Conservation (phyloP, 2,329 filamentous ascomycete genomes). For the Didymosphaeria variabile region DNA sequence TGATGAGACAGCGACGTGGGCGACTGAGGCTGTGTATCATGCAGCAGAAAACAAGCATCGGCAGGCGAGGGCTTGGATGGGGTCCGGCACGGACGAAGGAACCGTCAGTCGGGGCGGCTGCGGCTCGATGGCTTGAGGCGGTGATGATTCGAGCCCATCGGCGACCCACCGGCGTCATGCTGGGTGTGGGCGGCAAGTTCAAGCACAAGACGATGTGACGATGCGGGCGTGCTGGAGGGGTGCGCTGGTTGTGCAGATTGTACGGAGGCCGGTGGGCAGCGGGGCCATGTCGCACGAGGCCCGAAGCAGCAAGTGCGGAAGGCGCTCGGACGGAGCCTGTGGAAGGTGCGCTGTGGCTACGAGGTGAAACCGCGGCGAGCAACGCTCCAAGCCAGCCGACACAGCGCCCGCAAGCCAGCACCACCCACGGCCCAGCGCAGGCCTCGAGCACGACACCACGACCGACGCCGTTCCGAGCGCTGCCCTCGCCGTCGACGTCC, state of each 20-base stretch:
- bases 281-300: constrained; percentile 33
- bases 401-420: neutral
- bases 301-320: constrained; percentile 20
- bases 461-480: constrained; percentile 5
- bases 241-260: constrained; percentile 14
- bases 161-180: constrained; percentile 15
- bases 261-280: constrained; percentile 12
- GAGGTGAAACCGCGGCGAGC: constrained; percentile 23
- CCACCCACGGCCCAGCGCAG: neutral
- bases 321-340: constrained; percentile 7
- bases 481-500: neutral
- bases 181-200: constrained; percentile 11
- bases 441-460: neutral
- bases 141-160: constrained; percentile 16
- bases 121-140: constrained; percentile 11
- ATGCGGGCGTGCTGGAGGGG: neutral
- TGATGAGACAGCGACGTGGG: constrained; percentile 9
- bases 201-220: neutral
- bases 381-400: constrained; percentile 6
- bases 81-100: too few species aligned
- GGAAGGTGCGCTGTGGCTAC: constrained; percentile 20
- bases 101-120: neutral
- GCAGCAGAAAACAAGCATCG: constrained; percentile 13
- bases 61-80: constrained; percentile 1
- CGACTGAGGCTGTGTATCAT: constrained; percentile 17